Percentiles rank a stretch among this genome's conserved stretches.
Evolutionary conservation across 2,329 filamentous ascomycete genomes (phyloP).

Genomic region (Epichloe scottii): DNA sequence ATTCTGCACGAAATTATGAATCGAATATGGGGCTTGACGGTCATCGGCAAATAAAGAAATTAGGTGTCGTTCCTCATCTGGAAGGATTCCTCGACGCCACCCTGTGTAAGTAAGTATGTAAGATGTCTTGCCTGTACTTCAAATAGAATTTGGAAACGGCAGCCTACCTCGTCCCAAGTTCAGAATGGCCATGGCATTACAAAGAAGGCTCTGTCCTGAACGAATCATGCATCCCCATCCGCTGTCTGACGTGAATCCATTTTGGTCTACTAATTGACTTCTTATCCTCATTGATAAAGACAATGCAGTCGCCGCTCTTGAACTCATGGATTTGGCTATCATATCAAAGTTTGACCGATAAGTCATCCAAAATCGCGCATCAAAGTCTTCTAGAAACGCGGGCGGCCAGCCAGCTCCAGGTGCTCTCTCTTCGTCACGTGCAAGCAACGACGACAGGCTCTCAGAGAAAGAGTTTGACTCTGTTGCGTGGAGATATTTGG

Average conservation of each 20-base stretch:
- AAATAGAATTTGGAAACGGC: neutral
- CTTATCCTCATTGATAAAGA: conserved; percentile 77
- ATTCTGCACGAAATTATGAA: conserved; percentile 86
- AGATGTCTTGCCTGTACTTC: neutral
- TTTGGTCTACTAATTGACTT: conserved; percentile 63
- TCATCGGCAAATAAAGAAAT: conserved; percentile 81
- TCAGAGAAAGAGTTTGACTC: conserved; percentile 36
- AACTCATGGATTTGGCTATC: conserved; percentile 68
- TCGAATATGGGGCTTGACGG: conserved; percentile 75
- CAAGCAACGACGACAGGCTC: conserved; percentile 39
- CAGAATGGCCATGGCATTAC: conserved; percentile 66
- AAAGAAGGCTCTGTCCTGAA: conserved; percentile 84
- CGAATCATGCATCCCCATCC: conserved; percentile 99
- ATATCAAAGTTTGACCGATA: conserved; percentile 78
- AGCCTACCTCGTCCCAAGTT: conserved; percentile 63
- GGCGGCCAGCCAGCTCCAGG: conserved; percentile 65
- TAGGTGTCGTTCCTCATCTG: conserved; percentile 53
- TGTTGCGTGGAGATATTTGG: conserved; percentile 23
- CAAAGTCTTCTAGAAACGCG: conserved; percentile 81
- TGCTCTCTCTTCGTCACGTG: conserved; percentile 30
- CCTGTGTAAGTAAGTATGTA: conserved; percentile 28
- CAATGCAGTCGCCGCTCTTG: conserved; percentile 56
- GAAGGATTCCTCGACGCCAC: conserved; percentile 56
- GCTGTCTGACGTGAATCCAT: conserved; percentile 81
- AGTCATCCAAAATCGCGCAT: conserved; percentile 90